Conservation (phyloP, 495 filamentous ascomycete species). For the Penicillium parvum region DNA sequence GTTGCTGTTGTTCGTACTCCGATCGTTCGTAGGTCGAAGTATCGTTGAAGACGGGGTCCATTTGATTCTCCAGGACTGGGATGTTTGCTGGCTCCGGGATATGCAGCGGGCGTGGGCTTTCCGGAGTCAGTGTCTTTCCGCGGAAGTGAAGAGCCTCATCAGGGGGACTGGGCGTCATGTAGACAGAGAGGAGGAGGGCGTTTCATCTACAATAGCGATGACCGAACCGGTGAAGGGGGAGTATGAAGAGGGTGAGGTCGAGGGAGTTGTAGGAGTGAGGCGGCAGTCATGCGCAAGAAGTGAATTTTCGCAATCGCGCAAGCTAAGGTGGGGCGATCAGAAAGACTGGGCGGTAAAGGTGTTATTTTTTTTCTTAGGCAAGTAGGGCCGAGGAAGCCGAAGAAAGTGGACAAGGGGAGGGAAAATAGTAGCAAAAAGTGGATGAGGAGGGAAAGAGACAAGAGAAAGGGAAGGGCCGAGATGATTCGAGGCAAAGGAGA, state of each 20-base stretch:
- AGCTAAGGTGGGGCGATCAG: slow-evolving; percentile 35
- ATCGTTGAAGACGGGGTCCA: slow-evolving; percentile 68
- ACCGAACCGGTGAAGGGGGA: not conserved
- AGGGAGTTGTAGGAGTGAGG: slow-evolving; percentile 1
- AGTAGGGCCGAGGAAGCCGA: slow-evolving; percentile 4
- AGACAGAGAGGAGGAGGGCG: slow-evolving; percentile 30
- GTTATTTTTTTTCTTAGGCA: slow-evolving; percentile 6
- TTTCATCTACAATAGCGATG: slow-evolving; percentile 39
- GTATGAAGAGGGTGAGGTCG: slow-evolving; percentile 5
- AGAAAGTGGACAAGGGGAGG: not conserved
- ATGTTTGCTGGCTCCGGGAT: slow-evolving; percentile 66
- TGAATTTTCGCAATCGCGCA: slow-evolving; percentile 29
- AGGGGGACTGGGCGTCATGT: slow-evolving; percentile 61
- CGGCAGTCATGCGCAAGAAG: not conserved
- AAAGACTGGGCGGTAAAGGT: slow-evolving; percentile 16
- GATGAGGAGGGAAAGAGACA: slow-evolving; percentile 12
- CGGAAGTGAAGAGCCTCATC: slow-evolving; percentile 63
- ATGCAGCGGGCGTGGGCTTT: slow-evolving; percentile 67
- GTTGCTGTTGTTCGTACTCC: slow-evolving; percentile 12
- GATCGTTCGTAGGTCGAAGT: slow-evolving; percentile 50
- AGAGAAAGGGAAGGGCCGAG: not conserved
- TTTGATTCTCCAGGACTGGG: slow-evolving; percentile 67
- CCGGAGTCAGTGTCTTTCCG: slow-evolving; percentile 65
- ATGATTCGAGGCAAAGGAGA: not conserved
- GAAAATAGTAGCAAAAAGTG: slow-evolving; percentile 5